Evolutionary conservation across 345 rosid species (phyloP).

Genomic region (Corymbia maculata): DNA sequence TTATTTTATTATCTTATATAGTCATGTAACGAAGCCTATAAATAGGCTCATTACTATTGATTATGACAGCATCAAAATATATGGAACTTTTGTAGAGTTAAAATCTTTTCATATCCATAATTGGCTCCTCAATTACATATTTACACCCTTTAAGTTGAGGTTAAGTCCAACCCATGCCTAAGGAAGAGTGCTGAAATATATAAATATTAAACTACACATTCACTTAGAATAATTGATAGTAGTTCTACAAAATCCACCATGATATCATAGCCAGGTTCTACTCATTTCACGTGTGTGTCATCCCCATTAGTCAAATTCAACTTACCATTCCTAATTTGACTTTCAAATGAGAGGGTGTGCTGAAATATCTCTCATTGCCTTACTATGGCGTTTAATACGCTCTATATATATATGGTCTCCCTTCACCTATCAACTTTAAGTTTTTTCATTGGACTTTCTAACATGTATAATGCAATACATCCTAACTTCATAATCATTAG

Average conservation of each 20-base stretch:
- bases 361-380: neutral
- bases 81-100: neutral
- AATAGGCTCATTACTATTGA: neutral
- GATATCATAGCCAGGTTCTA: neutral
- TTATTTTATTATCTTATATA: neutral
- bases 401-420: neutral
- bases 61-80: neutral
- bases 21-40: neutral
- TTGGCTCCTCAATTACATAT: neutral
- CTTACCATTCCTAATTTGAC: neutral
- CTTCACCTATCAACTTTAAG: neutral
- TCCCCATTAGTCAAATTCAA: neutral
- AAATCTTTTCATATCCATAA: neutral
- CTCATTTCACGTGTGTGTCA: rapidly evolving
- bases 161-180: neutral
- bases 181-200: neutral
- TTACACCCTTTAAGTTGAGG: neutral
- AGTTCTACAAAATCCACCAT: neutral
- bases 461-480: neutral
- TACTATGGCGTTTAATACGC: neutral
- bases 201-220: neutral
- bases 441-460: neutral
- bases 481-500: neutral
- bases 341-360: neutral
- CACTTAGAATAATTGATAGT: neutral